Evolutionary conservation across 1,284 basidiomycete species (phyloP), one percentile per base, ranked within the genome.

Genomic region (Ganoderma leucocontextum): DNA sequence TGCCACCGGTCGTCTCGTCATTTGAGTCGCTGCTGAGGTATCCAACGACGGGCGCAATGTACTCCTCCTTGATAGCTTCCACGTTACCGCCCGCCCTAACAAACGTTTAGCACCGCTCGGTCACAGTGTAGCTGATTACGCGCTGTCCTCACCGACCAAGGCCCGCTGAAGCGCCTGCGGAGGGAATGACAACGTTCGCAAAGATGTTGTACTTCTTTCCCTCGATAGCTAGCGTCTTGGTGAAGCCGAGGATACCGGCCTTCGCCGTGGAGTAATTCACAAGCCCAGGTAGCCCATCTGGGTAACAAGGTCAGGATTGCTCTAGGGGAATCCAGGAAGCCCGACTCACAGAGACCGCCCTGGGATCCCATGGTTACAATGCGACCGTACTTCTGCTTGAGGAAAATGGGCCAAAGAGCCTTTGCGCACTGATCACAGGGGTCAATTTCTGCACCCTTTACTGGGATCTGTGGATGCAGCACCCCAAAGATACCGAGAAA

Each of bases 331-430:
- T 22, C 9, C 44, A 9, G 17, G 38, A 49, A 39, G 35, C 22
- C 22, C 36, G 47, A 85, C 93, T 78, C 75, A 95, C 93, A 96
- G 69, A 98, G 91, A 71, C 97, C 97, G 66, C 97, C 95, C 78
- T 93, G 91, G 6, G 97, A 99, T 68, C 92, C 90, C 36, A 97
- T 99, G 64, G 95, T 98, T 67, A 99, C 87, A 77, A 99, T 97
- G 67, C 98, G 91, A 41, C 98, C 97, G 79, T 93, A 99, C 82
- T 96, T 97, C 80, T 99, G 98, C 83, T 97, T 94, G 81, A 94
- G 92, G 88, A 99, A 98, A 77, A 96, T 86, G 4, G 97, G 96
- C 98, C 97, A 99, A 44, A 95, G 94, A 15, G 97, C 97, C 79
- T 98, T 95, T 66, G 91, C 92, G 76, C 94, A 95, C 91, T 94